phyloP scores from a whole-genome alignment of 495 filamentous ascomycete species.

The Penicillium desertorum region DNA sequence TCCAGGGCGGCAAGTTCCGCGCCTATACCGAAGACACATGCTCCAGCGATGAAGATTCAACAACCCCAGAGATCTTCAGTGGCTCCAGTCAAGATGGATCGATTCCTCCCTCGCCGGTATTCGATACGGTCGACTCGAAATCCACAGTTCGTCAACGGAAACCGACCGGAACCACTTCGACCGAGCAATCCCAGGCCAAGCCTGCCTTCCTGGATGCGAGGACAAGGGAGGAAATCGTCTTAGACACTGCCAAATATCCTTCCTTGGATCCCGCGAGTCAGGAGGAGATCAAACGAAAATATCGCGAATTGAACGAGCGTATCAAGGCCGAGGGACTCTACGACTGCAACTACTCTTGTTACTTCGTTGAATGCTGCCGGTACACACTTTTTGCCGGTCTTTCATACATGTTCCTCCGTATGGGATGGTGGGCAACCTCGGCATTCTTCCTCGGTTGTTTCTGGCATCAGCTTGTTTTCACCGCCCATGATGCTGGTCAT shows the following conservation, averaged over 20 bases:
- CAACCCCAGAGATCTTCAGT: constrained; percentile 36
- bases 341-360: constrained; percentile 81
- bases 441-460: constrained; percentile 78
- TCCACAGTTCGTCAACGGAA: constrained; percentile 35
- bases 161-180: constrained; percentile 37
- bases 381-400: constrained; percentile 69
- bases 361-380: constrained; percentile 72
- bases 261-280: constrained; percentile 74
- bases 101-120: constrained; percentile 60
- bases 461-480: constrained; percentile 96
- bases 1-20: constrained; percentile 87
- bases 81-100: constrained; percentile 41
- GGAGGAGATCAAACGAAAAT: constrained; percentile 73
- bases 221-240: constrained; percentile 70
- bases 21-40: constrained; percentile 43
- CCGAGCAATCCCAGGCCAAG: constrained; percentile 33
- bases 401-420: constrained; percentile 62
- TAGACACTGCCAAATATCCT: constrained; percentile 81
- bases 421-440: constrained; percentile 72
- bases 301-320: constrained; percentile 68
- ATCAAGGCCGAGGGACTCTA: constrained; percentile 76
- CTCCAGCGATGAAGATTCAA: constrained; percentile 36
- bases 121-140: constrained; percentile 54
- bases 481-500: constrained; percentile 94
- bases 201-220: constrained; percentile 69